phyloP scores from a whole-genome alignment of 2,329 filamentous ascomycete species.

The Trichophyton benhamiae region DNA sequence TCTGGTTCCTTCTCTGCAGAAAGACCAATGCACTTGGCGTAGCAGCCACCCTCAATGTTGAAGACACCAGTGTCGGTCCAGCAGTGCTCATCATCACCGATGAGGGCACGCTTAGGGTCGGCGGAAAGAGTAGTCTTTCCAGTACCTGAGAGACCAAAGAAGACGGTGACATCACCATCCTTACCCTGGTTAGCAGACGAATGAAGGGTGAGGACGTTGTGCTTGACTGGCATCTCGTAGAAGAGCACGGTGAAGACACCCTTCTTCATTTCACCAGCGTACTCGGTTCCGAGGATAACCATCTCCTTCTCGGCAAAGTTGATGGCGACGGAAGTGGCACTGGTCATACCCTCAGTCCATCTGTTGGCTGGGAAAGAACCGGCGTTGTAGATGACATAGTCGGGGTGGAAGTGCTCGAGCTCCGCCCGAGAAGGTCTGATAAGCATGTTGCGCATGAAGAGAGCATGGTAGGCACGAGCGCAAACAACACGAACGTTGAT shows the following conservation, averaged over 20 bases:
- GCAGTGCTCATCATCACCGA: conserved; percentile 99
- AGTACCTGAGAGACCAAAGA: conserved; percentile 97
- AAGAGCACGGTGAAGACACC: conserved; percentile 98
- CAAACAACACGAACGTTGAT: conserved; percentile 97
- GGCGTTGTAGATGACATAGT: conserved; percentile 99
- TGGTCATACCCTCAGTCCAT: conserved; percentile 97
- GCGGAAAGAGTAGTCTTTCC: conserved; percentile 98
- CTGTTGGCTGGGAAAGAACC: conserved; percentile 97
- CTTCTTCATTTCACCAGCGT: conserved; percentile 97
- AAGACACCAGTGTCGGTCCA: conserved; percentile 95
- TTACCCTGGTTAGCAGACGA: conserved; percentile 96
- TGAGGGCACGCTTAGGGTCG: conserved; percentile 88
- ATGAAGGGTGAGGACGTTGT: conserved; percentile 96
- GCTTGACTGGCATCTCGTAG: conserved; percentile 99
- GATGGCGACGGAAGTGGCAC: conserved; percentile 91
- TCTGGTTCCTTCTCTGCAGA: conserved; percentile 98
- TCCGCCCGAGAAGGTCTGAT: conserved; percentile 86
- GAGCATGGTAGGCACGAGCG: conserved; percentile 95
- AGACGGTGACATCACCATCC: conserved; percentile 90
- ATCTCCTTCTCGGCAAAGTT: conserved; percentile 99
- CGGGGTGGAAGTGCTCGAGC: conserved; percentile 93
- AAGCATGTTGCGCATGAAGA: conserved; percentile 99
- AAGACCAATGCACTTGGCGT: conserved; percentile 96
- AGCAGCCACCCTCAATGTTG: conserved; percentile 99
- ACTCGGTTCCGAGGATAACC: conserved; percentile 98